A percentile compares a stretch with the other conserved stretches of the same genome.
Conservation (phyloP, 352 stramenopile genomes). For the Pythium periplocum region DNA sequence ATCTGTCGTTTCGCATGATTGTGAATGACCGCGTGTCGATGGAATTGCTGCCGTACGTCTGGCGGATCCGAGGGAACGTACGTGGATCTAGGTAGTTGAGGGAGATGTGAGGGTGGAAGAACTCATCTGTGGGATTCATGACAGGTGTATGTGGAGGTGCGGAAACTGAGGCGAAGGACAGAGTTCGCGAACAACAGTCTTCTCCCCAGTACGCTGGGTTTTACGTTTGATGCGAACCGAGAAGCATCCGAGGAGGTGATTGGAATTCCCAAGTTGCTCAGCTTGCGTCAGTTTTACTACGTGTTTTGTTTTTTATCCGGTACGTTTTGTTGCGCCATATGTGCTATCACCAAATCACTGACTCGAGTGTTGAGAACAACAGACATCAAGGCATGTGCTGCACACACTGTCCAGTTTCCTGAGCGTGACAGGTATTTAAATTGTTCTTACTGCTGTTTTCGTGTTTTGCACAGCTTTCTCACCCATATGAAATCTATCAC, state of each 20-base stretch:
- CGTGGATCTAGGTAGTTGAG: constrained; percentile 1
- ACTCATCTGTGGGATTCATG: neutral
- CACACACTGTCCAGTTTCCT: constrained; percentile 53
- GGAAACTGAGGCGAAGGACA: constrained; percentile 51
- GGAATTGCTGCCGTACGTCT: constrained; percentile 69
- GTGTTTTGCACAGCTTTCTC: constrained; percentile 1
- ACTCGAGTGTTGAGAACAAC: neutral
- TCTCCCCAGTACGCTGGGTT: too few relatives aligned
- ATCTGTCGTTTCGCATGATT: constrained; percentile 67
- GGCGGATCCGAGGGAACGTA: constrained; percentile 64
- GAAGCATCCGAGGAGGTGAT: constrained; percentile 32
- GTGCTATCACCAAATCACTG: too few relatives aligned
- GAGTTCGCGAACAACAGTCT: too few relatives aligned
- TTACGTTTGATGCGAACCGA: too few relatives aligned
- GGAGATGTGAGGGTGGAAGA: neutral
- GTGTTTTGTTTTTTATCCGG: constrained; percentile 75
- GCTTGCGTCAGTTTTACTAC: constrained; percentile 75
- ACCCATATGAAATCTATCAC: neutral
- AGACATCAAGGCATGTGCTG: constrained; percentile 63
- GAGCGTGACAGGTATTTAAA: constrained; percentile 25
- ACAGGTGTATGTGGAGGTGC: constrained; percentile 53
- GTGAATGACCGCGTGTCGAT: constrained; percentile 54
- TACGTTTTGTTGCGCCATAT: constrained; percentile 2
- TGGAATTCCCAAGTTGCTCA: constrained; percentile 58
- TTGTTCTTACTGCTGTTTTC: neutral